phyloP scores from a whole-genome alignment of 2,329 filamentous ascomycete genomes.

The Hirsutella rhossiliensis region DNA sequence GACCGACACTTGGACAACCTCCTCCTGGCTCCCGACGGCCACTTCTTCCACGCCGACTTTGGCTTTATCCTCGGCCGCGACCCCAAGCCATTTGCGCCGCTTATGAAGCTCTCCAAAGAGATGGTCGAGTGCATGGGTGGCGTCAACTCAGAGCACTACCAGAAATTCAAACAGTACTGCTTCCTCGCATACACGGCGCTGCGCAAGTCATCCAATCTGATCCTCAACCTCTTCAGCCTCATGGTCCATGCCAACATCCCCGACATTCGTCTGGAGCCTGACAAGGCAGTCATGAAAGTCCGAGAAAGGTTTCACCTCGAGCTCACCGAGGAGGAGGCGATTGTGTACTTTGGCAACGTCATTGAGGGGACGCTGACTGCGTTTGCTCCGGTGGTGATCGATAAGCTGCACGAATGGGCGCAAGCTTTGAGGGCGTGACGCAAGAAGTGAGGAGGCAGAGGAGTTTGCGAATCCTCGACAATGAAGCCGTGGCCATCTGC shows the following conservation, averaged over 20 bases:
- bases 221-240: constrained; percentile 87
- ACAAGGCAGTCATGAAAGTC: constrained; percentile 90
- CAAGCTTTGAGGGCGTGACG: constrained; percentile 71
- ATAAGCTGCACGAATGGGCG: constrained; percentile 85
- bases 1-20: constrained; percentile 95
- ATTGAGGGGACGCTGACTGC: constrained; percentile 87
- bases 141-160: constrained; percentile 65
- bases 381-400: constrained; percentile 86
- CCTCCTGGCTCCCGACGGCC: constrained; percentile 74
- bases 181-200: constrained; percentile 90
- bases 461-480: too few species aligned
- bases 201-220: constrained; percentile 78
- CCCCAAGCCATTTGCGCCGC: constrained; percentile 90
- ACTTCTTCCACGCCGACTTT: constrained; percentile 98
- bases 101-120: constrained; percentile 94
- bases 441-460: too few species aligned
- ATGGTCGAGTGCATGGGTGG: constrained; percentile 99
- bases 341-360: constrained; percentile 73
- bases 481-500: too few species aligned
- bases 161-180: constrained; percentile 87
- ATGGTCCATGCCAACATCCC: constrained; percentile 98
- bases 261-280: constrained; percentile 82
- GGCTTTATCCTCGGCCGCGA: constrained; percentile 96
- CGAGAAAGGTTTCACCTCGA: constrained; percentile 90
- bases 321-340: constrained; percentile 82